Percentiles rank a stretch among this genome's conserved stretches.
Conservation (phyloP, 1,284 basidiomycete genomes). For the Pyrrhoderma noxium region DNA sequence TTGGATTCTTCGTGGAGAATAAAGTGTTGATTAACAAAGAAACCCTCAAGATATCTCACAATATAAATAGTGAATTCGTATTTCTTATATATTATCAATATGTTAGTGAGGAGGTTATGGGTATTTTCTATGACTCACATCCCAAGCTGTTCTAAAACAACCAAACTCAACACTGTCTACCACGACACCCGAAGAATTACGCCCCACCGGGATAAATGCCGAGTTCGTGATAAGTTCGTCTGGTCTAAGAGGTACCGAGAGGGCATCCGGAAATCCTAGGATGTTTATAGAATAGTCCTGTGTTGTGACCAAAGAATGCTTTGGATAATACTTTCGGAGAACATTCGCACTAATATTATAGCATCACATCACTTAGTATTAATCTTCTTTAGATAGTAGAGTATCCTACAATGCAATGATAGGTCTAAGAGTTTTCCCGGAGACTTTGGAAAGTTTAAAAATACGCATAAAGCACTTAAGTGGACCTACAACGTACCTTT, state of each 20-base stretch:
- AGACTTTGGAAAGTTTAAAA: background rate
- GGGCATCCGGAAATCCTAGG: slow-evolving; percentile 44
- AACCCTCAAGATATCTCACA: slow-evolving; percentile 28
- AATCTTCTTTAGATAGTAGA: slow-evolving; percentile 10
- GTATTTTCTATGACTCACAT: slow-evolving; percentile 33
- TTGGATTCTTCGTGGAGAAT: slow-evolving; percentile 57
- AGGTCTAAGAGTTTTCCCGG: background rate
- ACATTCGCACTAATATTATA: slow-evolving; percentile 49
- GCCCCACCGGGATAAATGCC: slow-evolving; percentile 41
- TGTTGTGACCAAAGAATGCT: slow-evolving; percentile 51
- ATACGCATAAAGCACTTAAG: no score
- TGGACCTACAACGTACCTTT: slow-evolving; percentile 45
- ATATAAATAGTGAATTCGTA: slow-evolving; percentile 43
- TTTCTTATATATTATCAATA: slow-evolving; percentile 27
- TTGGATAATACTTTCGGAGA: slow-evolving; percentile 52
- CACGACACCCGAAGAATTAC: slow-evolving; percentile 45
- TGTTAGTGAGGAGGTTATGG: background rate
- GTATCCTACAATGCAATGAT: background rate
- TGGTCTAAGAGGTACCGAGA: slow-evolving; percentile 39
- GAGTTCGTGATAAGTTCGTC: slow-evolving; percentile 43
- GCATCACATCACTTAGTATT: slow-evolving; percentile 8
- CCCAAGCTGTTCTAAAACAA: slow-evolving; percentile 50
- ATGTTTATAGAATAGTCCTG: slow-evolving; percentile 40
- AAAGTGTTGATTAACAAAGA: slow-evolving; percentile 31
- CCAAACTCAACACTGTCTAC: slow-evolving; percentile 46